phyloP scores from a whole-genome alignment of 129 eudicot genomes.

The Tagetes patula region DNA sequence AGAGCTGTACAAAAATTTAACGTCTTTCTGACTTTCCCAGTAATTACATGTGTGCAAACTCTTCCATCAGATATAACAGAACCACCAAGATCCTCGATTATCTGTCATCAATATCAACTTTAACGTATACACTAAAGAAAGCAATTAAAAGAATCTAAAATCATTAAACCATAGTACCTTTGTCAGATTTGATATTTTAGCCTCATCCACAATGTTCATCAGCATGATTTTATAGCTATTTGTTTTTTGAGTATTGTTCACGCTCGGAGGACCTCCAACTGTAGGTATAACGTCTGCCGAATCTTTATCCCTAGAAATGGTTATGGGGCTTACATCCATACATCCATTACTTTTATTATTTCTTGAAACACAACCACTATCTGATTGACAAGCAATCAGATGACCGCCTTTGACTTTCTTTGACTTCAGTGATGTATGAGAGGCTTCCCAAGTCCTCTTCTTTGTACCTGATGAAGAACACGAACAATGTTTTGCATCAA shows the following conservation, averaged over 20 bases:
- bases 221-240: conserved; percentile 55
- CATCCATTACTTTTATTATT: conserved; percentile 28
- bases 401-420: conserved; percentile 89
- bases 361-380: conserved; percentile 36
- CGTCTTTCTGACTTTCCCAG: conserved; percentile 87
- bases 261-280: conserved; percentile 19
- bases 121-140: conserved; percentile 7
- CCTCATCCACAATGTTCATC: conserved; percentile 86
- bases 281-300: conserved; percentile 26
- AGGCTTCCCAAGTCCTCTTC: conserved; percentile 87
- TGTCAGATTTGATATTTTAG: conserved; percentile 58
- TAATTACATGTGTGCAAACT: conserved; percentile 73
- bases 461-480: conserved; percentile 52
- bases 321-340: conserved; percentile 34
- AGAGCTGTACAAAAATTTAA: conserved; percentile 88
- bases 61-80: conserved; percentile 67
- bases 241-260: conserved; percentile 22
- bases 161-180: conserved; percentile 52
- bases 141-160: conserved; percentile 2
- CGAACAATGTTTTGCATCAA: conserved; percentile 38
- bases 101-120: conserved; percentile 36
- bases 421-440: conserved; percentile 72
- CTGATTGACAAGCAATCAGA: conserved; percentile 40
- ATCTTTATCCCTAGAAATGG: conserved; percentile 19
- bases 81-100: conserved; percentile 82